These are phyloP conservation scores for Mucor lusitanicus DNA, from an alignment of 371 early-diverging fungal species.

Conservation along the genomic window DNA sequence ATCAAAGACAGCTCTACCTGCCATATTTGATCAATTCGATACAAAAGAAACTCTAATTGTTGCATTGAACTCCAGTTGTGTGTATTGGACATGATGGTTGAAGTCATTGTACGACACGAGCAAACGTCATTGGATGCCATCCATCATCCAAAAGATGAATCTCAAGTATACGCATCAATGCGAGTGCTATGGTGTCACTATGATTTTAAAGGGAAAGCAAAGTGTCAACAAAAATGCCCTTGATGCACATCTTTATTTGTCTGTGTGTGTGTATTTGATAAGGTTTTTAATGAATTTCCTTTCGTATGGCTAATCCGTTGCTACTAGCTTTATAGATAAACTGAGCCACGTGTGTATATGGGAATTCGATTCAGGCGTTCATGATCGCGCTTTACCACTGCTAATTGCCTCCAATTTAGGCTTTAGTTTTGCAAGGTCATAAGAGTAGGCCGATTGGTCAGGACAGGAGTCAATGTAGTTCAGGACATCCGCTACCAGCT, in stretches of 20 bases:
- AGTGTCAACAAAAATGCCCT: neutral
- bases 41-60: neutral
- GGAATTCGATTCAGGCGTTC: neutral
- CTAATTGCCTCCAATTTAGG: slow-evolving; percentile 19
- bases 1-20: neutral
- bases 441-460: slow-evolving; percentile 24
- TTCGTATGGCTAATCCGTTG: neutral
- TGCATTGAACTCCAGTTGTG: neutral
- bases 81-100: neutral
- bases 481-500: slow-evolving; percentile 26
- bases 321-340: neutral
- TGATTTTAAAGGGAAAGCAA: neutral
- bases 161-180: no score
- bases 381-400: neutral
- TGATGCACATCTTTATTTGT: slow-evolving; percentile 1
- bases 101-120: neutral
- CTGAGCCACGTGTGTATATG: neutral
- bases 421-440: slow-evolving; percentile 21
- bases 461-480: slow-evolving; percentile 31
- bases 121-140: neutral
- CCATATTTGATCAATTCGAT: slow-evolving; percentile 2
- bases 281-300: neutral
- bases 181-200: neutral
- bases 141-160: neutral
- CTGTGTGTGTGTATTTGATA: neutral